Conservation (phyloP, 1,139 yeast genomes). For the Suzukiozyma palmioleophila region DNA sequence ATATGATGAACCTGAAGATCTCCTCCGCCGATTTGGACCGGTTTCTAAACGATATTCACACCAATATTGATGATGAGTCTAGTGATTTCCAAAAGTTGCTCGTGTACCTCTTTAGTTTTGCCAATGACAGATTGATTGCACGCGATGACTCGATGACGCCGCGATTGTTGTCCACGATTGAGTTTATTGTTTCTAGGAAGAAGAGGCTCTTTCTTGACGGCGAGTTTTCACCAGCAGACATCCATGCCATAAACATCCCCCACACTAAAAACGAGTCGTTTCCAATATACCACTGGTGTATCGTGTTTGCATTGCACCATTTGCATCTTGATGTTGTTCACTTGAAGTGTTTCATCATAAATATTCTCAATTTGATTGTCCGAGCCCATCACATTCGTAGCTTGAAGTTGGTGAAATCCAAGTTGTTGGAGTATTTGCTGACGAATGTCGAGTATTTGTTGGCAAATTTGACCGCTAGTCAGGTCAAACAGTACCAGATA, state of each 20-base stretch:
- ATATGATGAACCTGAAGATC: slow-evolving; percentile 12
- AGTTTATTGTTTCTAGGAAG: slow-evolving; percentile 10
- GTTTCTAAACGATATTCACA: slow-evolving; percentile 35
- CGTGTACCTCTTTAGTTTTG: slow-evolving; percentile 31
- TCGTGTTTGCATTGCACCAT: slow-evolving; percentile 22
- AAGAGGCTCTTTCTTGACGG: slow-evolving; percentile 12
- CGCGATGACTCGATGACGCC: not conserved
- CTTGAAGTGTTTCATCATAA: slow-evolving; percentile 29
- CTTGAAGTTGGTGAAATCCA: slow-evolving; percentile 14
- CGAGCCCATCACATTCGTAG: slow-evolving; percentile 26
- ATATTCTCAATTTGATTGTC: slow-evolving; percentile 27
- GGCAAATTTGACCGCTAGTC: slow-evolving; percentile 3
- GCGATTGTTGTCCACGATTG: slow-evolving; percentile 9
- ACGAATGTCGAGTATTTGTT: slow-evolving; percentile 11
- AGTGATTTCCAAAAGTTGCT: slow-evolving; percentile 36
- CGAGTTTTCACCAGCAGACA: slow-evolving; percentile 9
- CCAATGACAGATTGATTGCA: slow-evolving; percentile 19
- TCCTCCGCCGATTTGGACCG: slow-evolving; percentile 23
- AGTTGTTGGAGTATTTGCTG: slow-evolving; percentile 14
- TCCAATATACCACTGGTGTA: slow-evolving; percentile 28
- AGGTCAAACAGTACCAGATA: not conserved
- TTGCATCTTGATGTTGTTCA: slow-evolving; percentile 11
- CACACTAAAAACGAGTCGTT: not conserved
- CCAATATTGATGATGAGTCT: slow-evolving; percentile 26
- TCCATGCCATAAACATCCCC: slow-evolving; percentile 8